A percentile compares a stretch with the other conserved stretches of the same genome.
phyloP scores from a whole-genome alignment of 2,329 filamentous ascomycete species.

The Fusarium solani-melongenae region DNA sequence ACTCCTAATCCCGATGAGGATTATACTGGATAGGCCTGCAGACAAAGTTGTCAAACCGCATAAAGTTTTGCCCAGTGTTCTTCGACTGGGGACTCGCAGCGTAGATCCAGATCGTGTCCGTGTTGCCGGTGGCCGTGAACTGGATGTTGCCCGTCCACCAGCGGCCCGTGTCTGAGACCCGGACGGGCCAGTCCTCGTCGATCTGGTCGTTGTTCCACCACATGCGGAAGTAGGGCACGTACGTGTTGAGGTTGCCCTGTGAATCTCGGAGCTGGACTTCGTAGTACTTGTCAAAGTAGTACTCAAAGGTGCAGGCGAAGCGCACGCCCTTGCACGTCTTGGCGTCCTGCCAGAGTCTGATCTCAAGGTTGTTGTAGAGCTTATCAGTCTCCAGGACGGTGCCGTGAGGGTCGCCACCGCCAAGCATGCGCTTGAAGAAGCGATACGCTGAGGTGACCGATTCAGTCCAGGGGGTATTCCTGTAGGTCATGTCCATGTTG shows the following conservation, averaged over 20 bases:
- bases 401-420: not conserved
- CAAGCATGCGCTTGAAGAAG: not conserved
- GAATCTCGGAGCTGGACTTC: not conserved
- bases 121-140: not conserved
- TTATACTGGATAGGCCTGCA: constrained; percentile 2
- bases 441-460: not conserved
- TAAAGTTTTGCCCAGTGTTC: not conserved
- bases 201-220: constrained; percentile 6
- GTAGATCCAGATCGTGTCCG: constrained; percentile 4
- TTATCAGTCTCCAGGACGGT: not conserved
- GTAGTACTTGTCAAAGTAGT: constrained; percentile 12
- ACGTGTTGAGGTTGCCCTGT: not conserved
- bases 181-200: not conserved
- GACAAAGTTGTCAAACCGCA: constrained; percentile 7
- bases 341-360: not conserved
- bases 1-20: not conserved
- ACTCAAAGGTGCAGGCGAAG: constrained; percentile 9
- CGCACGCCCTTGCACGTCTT: constrained; percentile 3
- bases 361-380: not conserved
- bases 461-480: not conserved
- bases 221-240: constrained; percentile 5
- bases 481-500: not conserved
- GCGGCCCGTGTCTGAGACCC: not conserved
- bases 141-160: not conserved
- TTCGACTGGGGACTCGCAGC: constrained; percentile 1